Base-by-base conservation (phyloP, 805 yeast species). In the Pichia californica region DNA sequence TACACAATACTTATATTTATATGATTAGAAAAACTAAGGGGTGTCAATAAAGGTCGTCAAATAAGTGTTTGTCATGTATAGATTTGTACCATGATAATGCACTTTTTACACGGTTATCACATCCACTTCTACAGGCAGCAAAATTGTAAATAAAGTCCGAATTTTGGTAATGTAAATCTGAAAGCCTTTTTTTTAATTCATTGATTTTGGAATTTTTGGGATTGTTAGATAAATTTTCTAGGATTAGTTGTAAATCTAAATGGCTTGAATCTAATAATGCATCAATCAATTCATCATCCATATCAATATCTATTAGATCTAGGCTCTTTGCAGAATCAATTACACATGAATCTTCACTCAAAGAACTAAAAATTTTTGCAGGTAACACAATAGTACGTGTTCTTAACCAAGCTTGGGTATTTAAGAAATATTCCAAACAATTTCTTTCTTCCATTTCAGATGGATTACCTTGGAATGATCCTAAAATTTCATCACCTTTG, bases 301-400 rank as follows among this genome's bases (percentile, higher is more conserved):
- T 43, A 9, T 51, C 50, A 7, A 52, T 58, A 35, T 63, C 64
- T 10, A 38, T 21, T 18, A 31, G 10, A 20, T 38, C 41, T 14
- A 38, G 23, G 3, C 36, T 31, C n/a, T 51, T 48, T 25, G 54
- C 59, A 26, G 41, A 49, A 14, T 52, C 54, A 10, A 40, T 19
- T 13, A 58, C 56, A 56, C 73, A 68, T 20, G 64, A 66, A 40
- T 68, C 71, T 36, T 54, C 49, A 3, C 70, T 65, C 28, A 68
- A 49, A 1, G 71, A 59, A 43, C 62, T 64, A 44, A 68, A 61
- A 14, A 59, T 51, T 46, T 64, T 62, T 9, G 62, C 62, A n/a
- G 70, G 71, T 48, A 67, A 48, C 40, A 68, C 66, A 1, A 66
- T 70, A 26, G 67, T 52, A 44, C 66, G 60, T 18, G 69, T 56